Conservation (phyloP, 75 land plant species). For the Ceratopteris richardii region DNA sequence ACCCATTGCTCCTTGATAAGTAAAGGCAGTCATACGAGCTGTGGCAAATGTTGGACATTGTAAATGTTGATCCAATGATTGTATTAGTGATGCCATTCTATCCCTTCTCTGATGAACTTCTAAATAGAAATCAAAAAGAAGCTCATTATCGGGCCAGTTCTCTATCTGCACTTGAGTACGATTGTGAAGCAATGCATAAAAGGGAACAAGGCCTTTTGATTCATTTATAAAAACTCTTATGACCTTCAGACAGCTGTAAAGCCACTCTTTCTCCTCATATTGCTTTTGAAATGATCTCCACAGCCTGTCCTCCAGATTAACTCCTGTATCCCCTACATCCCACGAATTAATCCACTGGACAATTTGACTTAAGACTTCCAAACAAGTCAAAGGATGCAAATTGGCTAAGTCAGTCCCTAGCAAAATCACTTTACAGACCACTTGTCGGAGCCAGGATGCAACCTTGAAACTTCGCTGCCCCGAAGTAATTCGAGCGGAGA, state of each 20-base stretch:
- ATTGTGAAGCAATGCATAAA: slow-evolving; percentile 89
- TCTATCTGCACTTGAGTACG: slow-evolving; percentile 70
- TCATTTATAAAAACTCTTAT: slow-evolving; percentile 78
- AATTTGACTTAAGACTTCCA: slow-evolving; percentile 64
- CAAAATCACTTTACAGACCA: slow-evolving; percentile 72
- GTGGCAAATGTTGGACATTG: slow-evolving; percentile 96
- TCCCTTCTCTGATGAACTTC: slow-evolving; percentile 96
- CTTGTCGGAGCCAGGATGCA: slow-evolving; percentile 60
- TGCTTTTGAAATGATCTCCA: slow-evolving; percentile 36
- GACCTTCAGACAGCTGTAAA: slow-evolving; percentile 79
- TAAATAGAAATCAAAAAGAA: slow-evolving; percentile 69
- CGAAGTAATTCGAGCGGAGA: slow-evolving; percentile 15
- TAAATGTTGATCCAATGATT: slow-evolving; percentile 91
- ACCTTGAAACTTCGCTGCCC: slow-evolving; percentile 3
- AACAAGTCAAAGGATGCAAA: slow-evolving; percentile 77
- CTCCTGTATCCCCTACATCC: slow-evolving; percentile 40
- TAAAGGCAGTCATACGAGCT: slow-evolving; percentile 58
- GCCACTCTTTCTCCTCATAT: slow-evolving; percentile 57
- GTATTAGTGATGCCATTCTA: slow-evolving; percentile 91
- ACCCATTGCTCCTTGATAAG: slow-evolving; percentile 88
- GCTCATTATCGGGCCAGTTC: slow-evolving; percentile 90
- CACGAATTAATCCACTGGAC: slow-evolving; percentile 76
- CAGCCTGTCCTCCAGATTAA: slow-evolving; percentile 41
- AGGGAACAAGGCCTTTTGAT: slow-evolving; percentile 74
- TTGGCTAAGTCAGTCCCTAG: slow-evolving; percentile 51